Evolutionary conservation across 805 yeast species (phyloP).

Genomic region (Metschnikowia borealis): DNA sequence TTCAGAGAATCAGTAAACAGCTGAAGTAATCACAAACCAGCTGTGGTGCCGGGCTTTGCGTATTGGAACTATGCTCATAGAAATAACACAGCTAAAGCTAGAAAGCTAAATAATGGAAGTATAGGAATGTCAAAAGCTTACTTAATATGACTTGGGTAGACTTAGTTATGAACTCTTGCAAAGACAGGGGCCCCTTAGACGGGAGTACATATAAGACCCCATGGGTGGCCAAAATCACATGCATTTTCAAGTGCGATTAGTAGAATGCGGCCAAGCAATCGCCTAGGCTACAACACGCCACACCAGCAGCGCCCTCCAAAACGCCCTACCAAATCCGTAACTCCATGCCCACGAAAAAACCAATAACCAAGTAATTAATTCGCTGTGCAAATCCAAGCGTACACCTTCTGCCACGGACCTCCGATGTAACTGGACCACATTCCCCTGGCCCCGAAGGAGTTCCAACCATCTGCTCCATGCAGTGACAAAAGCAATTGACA

Average conservation of each 20-base stretch:
- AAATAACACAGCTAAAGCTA: background rate
- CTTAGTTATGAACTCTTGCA: too few relatives aligned
- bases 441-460: background rate
- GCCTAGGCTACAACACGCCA: conserved; percentile 1
- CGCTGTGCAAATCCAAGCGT: background rate
- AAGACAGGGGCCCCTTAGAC: background rate
- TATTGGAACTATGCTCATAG: background rate
- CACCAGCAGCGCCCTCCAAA: background rate
- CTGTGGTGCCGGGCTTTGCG: background rate
- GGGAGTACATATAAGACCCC: background rate
- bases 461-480: background rate
- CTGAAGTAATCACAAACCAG: background rate
- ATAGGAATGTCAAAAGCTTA: too few relatives aligned
- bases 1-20: background rate
- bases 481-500: background rate
- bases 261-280: background rate
- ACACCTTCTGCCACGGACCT: background rate
- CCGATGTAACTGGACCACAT: background rate
- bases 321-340: background rate
- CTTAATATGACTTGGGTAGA: too few relatives aligned
- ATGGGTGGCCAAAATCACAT: background rate
- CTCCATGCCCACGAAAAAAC: background rate
- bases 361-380: background rate
- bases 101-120: too few relatives aligned
- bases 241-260: background rate